Percentiles rank a stretch among this genome's conserved stretches.
Evolutionary conservation across 768 basidiomycete genomes (phyloP).

Genomic region (Mycena kentingensis): DNA sequence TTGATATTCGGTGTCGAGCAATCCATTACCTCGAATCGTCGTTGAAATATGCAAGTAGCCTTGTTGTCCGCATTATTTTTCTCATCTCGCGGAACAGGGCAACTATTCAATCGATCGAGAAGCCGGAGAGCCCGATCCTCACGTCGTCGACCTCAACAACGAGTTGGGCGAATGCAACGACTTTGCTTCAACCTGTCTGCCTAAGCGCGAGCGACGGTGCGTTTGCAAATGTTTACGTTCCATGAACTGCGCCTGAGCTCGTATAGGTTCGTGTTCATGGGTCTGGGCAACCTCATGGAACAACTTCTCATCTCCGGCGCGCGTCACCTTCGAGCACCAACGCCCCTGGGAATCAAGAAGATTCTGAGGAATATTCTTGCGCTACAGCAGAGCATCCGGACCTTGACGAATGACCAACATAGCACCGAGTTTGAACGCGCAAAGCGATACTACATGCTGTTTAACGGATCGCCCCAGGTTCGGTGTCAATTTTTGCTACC

Average conservation of each 20-base stretch:
- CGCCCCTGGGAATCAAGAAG: slow-evolving; percentile 79
- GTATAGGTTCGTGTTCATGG: slow-evolving; percentile 82
- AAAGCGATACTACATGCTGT: slow-evolving; percentile 81
- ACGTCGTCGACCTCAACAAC: slow-evolving; percentile 81
- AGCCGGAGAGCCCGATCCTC: slow-evolving; percentile 88
- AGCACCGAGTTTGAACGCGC: slow-evolving; percentile 74
- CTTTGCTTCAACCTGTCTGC: slow-evolving; percentile 60
- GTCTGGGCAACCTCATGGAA: slow-evolving; percentile 84
- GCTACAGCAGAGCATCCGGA: slow-evolving; percentile 87
- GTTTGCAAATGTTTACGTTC: slow-evolving; percentile 28
- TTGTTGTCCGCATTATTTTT: slow-evolving; percentile 8
- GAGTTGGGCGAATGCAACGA: slow-evolving; percentile 81
- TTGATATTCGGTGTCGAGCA: slow-evolving; percentile 84
- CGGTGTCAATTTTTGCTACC: slow-evolving; percentile 5
- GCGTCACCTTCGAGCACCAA: slow-evolving; percentile 67
- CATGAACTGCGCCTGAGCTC: slow-evolving; percentile 12
- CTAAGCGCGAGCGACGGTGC: slow-evolving; percentile 66
- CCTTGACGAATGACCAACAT: slow-evolving; percentile 60
- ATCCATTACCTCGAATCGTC: slow-evolving; percentile 82
- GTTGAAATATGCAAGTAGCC: slow-evolving; percentile 67
- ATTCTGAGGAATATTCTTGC: slow-evolving; percentile 88
- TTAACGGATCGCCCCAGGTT: slow-evolving; percentile 73
- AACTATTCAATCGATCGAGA: slow-evolving; percentile 83
- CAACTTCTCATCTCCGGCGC: slow-evolving; percentile 77
- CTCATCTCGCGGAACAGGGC: slow-evolving; percentile 52